A percentile compares a stretch with the other conserved stretches of the same genome.
These are phyloP conservation scores for Suillus discolor DNA, from an alignment of 768 basidiomycete genomes.

Conservation along the genomic window DNA sequence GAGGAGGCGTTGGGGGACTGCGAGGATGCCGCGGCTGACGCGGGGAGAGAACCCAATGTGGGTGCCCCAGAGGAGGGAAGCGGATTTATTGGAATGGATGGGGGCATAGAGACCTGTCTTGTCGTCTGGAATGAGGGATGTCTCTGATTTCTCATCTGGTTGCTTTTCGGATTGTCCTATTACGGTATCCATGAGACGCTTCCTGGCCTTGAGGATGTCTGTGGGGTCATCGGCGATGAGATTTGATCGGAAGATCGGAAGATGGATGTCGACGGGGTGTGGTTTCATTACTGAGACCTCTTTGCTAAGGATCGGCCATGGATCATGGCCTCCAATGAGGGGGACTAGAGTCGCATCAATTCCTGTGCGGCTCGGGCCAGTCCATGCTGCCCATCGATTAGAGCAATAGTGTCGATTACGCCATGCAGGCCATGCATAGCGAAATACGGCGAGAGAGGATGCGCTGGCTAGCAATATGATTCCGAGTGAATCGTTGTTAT, in stretches of 20 bases:
- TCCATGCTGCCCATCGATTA: neutral
- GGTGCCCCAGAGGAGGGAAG: slow-evolving; percentile 4
- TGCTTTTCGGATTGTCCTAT: neutral
- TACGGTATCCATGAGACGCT: neutral
- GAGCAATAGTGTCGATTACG: slow-evolving; percentile 7
- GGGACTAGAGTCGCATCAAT: neutral
- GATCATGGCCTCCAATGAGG: neutral
- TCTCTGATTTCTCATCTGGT: neutral
- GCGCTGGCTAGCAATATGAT: neutral
- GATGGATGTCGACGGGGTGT: neutral
- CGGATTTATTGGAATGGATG: neutral
- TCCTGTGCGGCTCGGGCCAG: slow-evolving; percentile 6
- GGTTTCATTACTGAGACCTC: neutral
- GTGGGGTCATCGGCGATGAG: neutral
- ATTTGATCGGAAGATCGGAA: neutral
- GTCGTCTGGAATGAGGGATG: neutral
- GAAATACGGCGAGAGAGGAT: slow-evolving; percentile 4
- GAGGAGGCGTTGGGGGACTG: slow-evolving; percentile 3
- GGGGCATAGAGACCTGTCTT: slow-evolving; percentile 6
- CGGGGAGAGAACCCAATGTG: slow-evolving; percentile 6
- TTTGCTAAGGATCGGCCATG: neutral
- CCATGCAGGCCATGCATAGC: slow-evolving; percentile 6
- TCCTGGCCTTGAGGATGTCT: slow-evolving; percentile 2
- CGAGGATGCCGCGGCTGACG: slow-evolving; percentile 5
- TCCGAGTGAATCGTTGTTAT: slow-evolving; percentile 1